phyloP scores from a whole-genome alignment of 2,329 filamentous ascomycete genomes.

The Ceratocystis alfenasii region DNA sequence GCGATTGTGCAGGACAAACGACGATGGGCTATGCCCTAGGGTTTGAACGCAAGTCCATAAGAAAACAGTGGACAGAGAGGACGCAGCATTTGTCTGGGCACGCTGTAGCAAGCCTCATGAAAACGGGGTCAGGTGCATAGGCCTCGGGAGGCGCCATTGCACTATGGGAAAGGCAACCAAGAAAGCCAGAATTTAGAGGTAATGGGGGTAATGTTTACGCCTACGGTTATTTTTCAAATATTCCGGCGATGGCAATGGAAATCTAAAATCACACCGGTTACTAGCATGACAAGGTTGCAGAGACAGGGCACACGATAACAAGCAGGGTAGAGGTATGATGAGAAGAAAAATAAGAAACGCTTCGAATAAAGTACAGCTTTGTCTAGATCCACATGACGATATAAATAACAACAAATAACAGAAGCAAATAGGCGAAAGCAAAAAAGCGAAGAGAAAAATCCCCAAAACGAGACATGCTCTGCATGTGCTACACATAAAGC shows the following conservation, averaged over 20 bases:
- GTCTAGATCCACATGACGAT: slow-evolving; percentile 6
- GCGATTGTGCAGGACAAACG: slow-evolving; percentile 1
- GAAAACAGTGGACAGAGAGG: not conserved
- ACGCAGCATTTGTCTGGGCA: not conserved
- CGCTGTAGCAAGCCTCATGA: slow-evolving; percentile 3
- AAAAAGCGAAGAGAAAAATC: too few relatives aligned
- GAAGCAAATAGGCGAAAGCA: not conserved
- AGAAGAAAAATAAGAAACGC: slow-evolving; percentile 11
- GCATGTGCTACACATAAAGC: not conserved
- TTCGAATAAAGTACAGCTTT: slow-evolving; percentile 1
- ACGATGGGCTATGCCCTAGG: not conserved
- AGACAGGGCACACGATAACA: too few relatives aligned
- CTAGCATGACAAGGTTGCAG: not conserved
- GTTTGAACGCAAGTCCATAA: too few relatives aligned
- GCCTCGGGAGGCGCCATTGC: not conserved
- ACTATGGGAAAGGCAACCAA: not conserved
- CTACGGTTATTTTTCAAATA: too few relatives aligned
- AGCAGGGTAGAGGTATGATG: too few relatives aligned
- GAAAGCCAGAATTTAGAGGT: not conserved
- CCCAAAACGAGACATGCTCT: not conserved
- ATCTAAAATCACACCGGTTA: not conserved
- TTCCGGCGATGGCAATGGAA: too few relatives aligned
- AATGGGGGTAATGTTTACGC: too few relatives aligned
- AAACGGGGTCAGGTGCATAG: not conserved
- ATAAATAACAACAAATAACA: slow-evolving; percentile 6